Base-by-base conservation (phyloP, 768 basidiomycete genomes). In the Kondoa subrosea region DNA sequence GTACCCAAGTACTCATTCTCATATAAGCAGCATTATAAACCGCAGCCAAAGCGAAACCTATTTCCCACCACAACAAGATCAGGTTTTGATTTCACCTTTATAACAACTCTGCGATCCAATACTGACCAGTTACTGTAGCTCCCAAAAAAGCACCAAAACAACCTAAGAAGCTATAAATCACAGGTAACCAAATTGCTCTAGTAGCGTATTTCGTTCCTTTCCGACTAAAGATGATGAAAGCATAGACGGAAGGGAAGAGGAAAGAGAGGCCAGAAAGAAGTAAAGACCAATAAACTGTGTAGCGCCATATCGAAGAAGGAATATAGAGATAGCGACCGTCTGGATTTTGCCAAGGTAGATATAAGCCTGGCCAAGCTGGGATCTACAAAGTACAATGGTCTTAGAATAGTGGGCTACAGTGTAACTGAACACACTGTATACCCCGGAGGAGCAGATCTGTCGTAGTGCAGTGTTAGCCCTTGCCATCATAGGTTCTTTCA, bases 1-100 rank as follows among this genome's bases (percentile, higher is more conserved):
- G 69, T 12, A 70, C 69, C 69, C 69, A 70, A 3, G 69, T 70
- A 17, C 61, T 56, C 69, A 70, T 70, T 14, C 69, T 59, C 8
- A 70, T 40, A 34, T 70, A 70, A n/a, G 67, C 69, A 56, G 66
- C 67, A 40, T 64, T 70, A 57, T 70, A 70, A 62, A 60, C 33
- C 17, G 66, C 69, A 2, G 69, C 69, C 61, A 61, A 26, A 27
- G 32, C 58, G 60, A 60, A 61, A 29, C 64, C 64, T 65, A 17
- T 15, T n/a, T 64, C n/a, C 21, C 31, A 56, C 25, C 32, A n/a
- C 12, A 8, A 27, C 27, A 63, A 15, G 34, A 33, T 33, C 64
- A 65, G 64, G n/a, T 50, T 60, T 14, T 12, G 12, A 64, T 30
- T 30, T 64, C 14, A 1, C 21, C 12, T 14, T n/a, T 25, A 61